phyloP scores from a whole-genome alignment of 208 protist species.

The Trypanosoma grayi region DNA sequence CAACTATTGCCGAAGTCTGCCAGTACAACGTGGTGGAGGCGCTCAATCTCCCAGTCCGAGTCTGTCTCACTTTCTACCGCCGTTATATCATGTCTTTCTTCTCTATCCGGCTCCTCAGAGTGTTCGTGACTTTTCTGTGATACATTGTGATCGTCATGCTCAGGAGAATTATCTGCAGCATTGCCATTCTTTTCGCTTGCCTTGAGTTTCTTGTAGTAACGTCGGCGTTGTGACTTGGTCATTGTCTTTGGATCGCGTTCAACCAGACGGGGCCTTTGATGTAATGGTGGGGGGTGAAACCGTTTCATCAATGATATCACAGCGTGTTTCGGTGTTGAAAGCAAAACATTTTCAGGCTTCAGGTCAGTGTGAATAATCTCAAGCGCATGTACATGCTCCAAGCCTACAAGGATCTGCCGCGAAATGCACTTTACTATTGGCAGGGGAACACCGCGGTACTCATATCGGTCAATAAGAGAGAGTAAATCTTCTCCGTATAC shows the following conservation, averaged over 20 bases:
- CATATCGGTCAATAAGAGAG: slow-evolving; percentile 94
- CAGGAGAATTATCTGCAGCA: background rate
- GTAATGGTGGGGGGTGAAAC: slow-evolving; percentile 69
- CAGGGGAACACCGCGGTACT: slow-evolving; percentile 95
- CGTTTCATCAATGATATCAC: slow-evolving; percentile 87
- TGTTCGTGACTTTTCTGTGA: slow-evolving; percentile 9
- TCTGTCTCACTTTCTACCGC: slow-evolving; percentile 62
- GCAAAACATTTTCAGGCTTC: slow-evolving; percentile 96
- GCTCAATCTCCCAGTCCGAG: slow-evolving; percentile 80
- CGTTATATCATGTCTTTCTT: slow-evolving; percentile 27
- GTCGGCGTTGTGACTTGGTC: slow-evolving; percentile 91
- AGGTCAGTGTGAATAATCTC: slow-evolving; percentile 98
- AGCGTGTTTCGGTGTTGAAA: slow-evolving; percentile 81
- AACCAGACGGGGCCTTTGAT: slow-evolving; percentile 70
- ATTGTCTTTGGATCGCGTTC: slow-evolving; percentile 85
- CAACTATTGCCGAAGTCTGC: slow-evolving; percentile 99
- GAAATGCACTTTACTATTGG: slow-evolving; percentile 93
- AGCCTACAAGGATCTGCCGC: slow-evolving; percentile 82
- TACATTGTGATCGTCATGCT: background rate
- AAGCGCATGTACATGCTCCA: slow-evolving; percentile 94
- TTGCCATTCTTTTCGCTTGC: slow-evolving; percentile 19
- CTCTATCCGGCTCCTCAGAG: slow-evolving; percentile 5
- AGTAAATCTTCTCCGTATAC: slow-evolving; percentile 96
- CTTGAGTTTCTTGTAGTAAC: slow-evolving; percentile 89
- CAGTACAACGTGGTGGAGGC: slow-evolving; percentile 92